Base-by-base conservation (phyloP, 139 green algal species). In the Pleodorina starrii region DNA sequence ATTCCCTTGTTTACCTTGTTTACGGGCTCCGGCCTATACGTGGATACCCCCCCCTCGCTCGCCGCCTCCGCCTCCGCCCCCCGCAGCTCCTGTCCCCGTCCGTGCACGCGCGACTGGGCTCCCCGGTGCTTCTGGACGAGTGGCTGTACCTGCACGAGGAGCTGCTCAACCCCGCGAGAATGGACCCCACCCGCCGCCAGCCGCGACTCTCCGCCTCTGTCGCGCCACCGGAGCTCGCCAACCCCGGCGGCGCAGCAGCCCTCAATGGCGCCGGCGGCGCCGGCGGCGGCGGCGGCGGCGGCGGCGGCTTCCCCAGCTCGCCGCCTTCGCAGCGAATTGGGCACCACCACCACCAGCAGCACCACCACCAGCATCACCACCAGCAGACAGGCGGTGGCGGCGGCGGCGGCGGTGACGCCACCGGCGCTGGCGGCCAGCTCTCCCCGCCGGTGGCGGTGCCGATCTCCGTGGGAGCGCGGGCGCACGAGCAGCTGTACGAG, bases 131-230 rank as follows among this genome's bases (percentile, higher is more conserved):
- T 9, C 29, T 43, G 12, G 63, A 68, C 63, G 81, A 87, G 63
- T 87, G 81, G 81, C n/a, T 50, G 4, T 87, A 79, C 63, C 63
- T 87, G n/a, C 63, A 78, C 44, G 43, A 87, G 43, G 44, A 79
- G 63, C 43, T 87, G 63, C 81, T 87, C n/a, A 17, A 68, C 17
- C 81, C 81, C 0, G 80, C 59, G 40, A 38, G 32, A 40, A 27
- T 87, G 42, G 42, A 71, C 12, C n/a, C 36, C 35, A 16, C 21
- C 40, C 17, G 50, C 5, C 79, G 79, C 25, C 23, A 7, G 32
- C 42, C 54, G 16, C 7, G 38, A 3, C 38, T 48, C 5, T 42
- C 57, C 6, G 23, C 42, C 4, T 36, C 72, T 5, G 23, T 9
- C 57, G 48, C 48, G 48, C 48, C 48, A 57, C 73, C 40, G 5